Evolutionary conservation across 805 yeast species (phyloP).

Genomic region (Saccharomycopsis selenospora): DNA sequence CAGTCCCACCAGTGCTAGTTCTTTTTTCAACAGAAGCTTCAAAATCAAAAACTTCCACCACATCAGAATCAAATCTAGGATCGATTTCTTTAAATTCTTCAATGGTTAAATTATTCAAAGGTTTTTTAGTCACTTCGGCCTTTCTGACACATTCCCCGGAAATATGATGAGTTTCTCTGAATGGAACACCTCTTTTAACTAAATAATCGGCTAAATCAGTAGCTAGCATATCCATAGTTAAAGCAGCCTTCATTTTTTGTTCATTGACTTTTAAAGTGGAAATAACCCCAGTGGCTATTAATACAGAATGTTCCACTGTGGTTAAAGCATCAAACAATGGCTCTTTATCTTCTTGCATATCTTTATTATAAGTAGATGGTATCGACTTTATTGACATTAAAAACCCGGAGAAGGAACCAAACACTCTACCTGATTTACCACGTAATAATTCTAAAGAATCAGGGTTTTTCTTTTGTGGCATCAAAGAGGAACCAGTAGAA

Average conservation of each 20-base stretch:
- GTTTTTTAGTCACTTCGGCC: constrained; percentile 70
- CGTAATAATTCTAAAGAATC: constrained; percentile 91
- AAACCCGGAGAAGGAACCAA: constrained; percentile 92
- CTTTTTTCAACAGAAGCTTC: constrained; percentile 95
- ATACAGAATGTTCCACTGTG: constrained; percentile 88
- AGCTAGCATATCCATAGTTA: constrained; percentile 98
- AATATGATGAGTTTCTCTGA: constrained; percentile 98
- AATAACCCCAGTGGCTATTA: constrained; percentile 93
- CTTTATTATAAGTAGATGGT: constrained; percentile 96
- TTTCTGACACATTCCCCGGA: constrained; percentile 94
- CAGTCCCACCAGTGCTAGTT: constrained; percentile 95
- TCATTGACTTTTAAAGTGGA: constrained; percentile 73
- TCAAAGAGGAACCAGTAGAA: constrained; percentile 94
- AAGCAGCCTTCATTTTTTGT: constrained; percentile 74
- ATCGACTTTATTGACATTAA: constrained; percentile 95
- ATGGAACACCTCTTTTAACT: constrained; percentile 97
- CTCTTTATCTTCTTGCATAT: constrained; percentile 98
- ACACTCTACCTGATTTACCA: constrained; percentile 96
- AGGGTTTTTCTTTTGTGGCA: constrained; percentile 99
- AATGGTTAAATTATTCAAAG: constrained; percentile 73
- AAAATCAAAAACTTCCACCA: constrained; percentile 78
- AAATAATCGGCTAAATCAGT: constrained; percentile 97
- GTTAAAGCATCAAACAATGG: constrained; percentile 88
- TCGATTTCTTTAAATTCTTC: constrained; percentile 80
- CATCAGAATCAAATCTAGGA: constrained; percentile 71